Base-by-base conservation (phyloP, 139 green algal species). In the Chlamydomonas incerta region DNA sequence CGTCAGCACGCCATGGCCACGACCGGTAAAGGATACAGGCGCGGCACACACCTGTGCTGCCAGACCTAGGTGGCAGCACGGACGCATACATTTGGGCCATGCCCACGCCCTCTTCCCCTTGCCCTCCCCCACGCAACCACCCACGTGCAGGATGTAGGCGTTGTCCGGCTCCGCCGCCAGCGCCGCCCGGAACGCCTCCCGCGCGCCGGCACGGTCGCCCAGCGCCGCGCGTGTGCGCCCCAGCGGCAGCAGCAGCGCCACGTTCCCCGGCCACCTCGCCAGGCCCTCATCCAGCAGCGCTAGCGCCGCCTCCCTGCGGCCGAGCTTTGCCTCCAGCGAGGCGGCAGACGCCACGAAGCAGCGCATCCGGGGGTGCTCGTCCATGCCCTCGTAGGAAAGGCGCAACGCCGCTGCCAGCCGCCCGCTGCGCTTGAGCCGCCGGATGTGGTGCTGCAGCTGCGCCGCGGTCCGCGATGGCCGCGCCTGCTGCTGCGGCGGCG, bases 131-230 rank as follows among this genome's bases (percentile, higher is more conserved):
- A 72, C 28, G 35, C 6, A 34, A 80, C 52, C 23, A 6, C 69
- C 77, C 85, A 89, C 85, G 35, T 89, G 76, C 28, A 92, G 74
- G 28, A 92, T 74, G 24, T 76, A 75, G 26, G 75, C n/a, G 52
- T 90, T 89, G 13, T 29, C 3, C 9, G 87, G 84, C 34, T 89
- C 60, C 29, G 50, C 41, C n/a, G 71, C 50, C 24, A 69, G 35
- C 14, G 87, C 87, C 4, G 11, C 8, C 13, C 52, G 67, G n/a
- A 88, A 87, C 26, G 79, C 71, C 35, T 77, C 65, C 33, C 76
- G 50, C 10, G 90, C 90, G 1, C 55, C 67, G 8, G 65, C 70
- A n/a, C 17, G 13, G 21, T 88, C n/a, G 3, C 77, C 63, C 47
- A 24, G 41, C 6, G 71, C 69, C 0, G 33, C 37, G 21, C 37